phyloP scores from a whole-genome alignment of 441 rosid species.

The Adansonia grandidieri region DNA sequence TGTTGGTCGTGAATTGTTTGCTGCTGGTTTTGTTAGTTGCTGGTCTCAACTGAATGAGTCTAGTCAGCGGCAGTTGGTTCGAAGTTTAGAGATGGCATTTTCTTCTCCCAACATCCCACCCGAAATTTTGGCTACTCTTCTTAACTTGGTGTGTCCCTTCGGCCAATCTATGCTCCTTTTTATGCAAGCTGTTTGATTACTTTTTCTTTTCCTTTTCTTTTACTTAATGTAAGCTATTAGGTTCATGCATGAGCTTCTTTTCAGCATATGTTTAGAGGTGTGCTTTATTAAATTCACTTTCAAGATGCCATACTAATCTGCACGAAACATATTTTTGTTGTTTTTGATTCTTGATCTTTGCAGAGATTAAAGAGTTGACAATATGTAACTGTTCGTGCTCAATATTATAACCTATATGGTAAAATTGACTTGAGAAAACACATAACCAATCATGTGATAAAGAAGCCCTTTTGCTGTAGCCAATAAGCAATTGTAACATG shows the following conservation, averaged over 20 bases:
- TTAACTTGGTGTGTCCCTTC: conserved; percentile 69
- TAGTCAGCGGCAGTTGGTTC: conserved; percentile 94
- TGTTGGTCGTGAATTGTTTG: conserved; percentile 97
- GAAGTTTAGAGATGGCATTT: conserved; percentile 99
- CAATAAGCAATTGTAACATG: neutral
- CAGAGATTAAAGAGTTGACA: neutral
- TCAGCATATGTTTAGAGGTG: too few relatives aligned
- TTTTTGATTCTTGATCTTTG: neutral
- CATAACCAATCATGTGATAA: neutral
- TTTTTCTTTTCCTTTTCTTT: neutral
- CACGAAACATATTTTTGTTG: neutral
- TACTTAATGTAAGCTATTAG: neutral
- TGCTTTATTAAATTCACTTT: neutral
- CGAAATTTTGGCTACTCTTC: conserved; percentile 97
- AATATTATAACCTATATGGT: neutral
- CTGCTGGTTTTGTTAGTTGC: conserved; percentile 99
- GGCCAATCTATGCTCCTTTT: neutral
- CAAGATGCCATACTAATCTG: neutral
- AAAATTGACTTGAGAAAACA: conserved; percentile 13
- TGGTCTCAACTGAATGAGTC: conserved; percentile 92
- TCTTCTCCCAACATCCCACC: conserved; percentile 99
- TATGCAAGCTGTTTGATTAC: conserved; percentile 4
- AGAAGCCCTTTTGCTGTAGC: conserved; percentile 16
- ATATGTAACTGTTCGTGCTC: neutral
- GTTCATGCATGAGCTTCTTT: too few relatives aligned